Evolutionary conservation across 2,329 filamentous ascomycete species (phyloP).

Genomic region (Phialocephala sp.): DNA sequence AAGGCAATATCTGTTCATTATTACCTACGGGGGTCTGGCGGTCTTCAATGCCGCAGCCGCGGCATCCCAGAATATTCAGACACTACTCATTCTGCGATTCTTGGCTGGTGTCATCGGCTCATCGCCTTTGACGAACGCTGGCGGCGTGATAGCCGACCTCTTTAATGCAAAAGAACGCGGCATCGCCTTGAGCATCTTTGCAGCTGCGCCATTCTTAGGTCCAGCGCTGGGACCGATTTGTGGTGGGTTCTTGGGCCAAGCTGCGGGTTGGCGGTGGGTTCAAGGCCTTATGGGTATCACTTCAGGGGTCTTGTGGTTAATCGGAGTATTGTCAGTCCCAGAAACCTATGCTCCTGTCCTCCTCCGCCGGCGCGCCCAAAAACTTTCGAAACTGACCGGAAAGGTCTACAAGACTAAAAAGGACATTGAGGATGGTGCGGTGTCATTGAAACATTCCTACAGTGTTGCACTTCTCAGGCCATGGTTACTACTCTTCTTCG

Average conservation of each 20-base stretch:
- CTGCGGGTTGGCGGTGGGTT: constrained; percentile 76
- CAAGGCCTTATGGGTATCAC: constrained; percentile 66
- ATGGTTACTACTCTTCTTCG: constrained; percentile 76
- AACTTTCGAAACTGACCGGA: constrained; percentile 59
- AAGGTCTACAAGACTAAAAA: constrained; percentile 52
- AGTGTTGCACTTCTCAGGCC: constrained; percentile 78
- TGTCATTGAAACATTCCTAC: background rate
- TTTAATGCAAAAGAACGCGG: background rate
- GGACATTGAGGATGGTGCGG: background rate
- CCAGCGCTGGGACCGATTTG: background rate
- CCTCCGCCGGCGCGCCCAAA: constrained; percentile 72
- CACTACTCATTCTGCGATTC: constrained; percentile 19
- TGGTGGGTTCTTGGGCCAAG: background rate
- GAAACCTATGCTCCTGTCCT: constrained; percentile 70
- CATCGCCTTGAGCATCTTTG: background rate
- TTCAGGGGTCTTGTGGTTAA: constrained; percentile 68
- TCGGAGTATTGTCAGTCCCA: constrained; percentile 55
- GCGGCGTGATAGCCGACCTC: background rate
- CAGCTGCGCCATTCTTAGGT: background rate
- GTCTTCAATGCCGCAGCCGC: background rate
- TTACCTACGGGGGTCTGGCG: background rate
- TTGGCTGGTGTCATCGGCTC: constrained; percentile 14
- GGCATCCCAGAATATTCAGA: background rate
- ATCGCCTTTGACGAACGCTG: background rate
- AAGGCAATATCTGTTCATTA: background rate